phyloP scores from a whole-genome alignment of 495 filamentous ascomycete genomes.

The Pseudoneurospora amorphoporcata region DNA sequence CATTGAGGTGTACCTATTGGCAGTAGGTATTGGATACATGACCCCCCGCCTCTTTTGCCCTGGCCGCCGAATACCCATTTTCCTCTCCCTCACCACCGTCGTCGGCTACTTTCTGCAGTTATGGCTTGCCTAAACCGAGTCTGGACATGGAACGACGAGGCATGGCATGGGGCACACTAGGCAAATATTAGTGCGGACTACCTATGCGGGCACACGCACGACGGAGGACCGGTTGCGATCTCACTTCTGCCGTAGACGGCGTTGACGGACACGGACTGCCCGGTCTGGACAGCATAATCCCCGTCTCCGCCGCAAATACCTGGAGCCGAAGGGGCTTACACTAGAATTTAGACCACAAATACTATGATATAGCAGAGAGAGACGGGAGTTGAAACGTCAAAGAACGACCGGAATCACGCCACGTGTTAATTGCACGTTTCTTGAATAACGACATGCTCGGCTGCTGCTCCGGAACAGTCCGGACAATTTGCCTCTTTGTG shows the following conservation, averaged over 20 bases:
- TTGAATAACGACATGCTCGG: not conserved
- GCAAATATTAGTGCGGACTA: not conserved
- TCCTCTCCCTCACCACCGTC: not conserved
- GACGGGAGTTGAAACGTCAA: not conserved
- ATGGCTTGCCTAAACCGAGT: not conserved
- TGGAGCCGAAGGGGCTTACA: not conserved
- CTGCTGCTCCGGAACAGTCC: not conserved
- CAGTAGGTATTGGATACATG: not conserved
- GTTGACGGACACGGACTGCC: not conserved
- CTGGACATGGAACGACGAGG: not conserved
- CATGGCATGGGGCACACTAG: not conserved
- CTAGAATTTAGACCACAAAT: not conserved
- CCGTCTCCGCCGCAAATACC: not conserved
- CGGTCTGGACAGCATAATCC: not conserved
- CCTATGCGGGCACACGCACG: not conserved
- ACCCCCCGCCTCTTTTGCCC: not conserved
- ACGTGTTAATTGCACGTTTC: not conserved
- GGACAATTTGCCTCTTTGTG: not conserved
- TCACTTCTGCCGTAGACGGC: not conserved
- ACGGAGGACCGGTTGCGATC: not conserved
- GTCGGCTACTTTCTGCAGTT: not conserved
- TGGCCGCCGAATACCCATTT: not conserved
- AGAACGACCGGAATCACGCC: not conserved
- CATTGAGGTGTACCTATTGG: not conserved
- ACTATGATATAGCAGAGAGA: not conserved